These are phyloP conservation scores for Plasmodium blacklocki DNA, from an alignment of 169 alveolate genomes.

Conservation along the genomic window DNA sequence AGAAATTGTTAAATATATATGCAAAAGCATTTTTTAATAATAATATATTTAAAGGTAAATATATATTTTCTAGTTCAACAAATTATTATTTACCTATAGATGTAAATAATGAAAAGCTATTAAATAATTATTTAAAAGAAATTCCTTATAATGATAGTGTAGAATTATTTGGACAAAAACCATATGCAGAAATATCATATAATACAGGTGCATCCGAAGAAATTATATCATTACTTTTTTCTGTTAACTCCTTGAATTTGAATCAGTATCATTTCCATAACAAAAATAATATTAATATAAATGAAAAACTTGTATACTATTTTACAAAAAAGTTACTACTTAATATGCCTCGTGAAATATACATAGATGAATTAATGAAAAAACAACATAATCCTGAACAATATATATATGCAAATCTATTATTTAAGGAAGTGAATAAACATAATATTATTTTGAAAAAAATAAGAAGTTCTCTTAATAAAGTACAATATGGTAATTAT, in stretches of 20 bases:
- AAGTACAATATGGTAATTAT: constrained; percentile 72
- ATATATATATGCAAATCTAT: constrained; percentile 48
- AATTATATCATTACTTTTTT: constrained; percentile 43
- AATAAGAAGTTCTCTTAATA: constrained; percentile 44
- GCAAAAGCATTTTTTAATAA: constrained; percentile 72
- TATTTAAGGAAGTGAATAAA: constrained; percentile 58
- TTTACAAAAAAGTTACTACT: constrained; percentile 43
- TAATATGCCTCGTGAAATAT: constrained; percentile 67
- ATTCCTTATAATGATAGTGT: constrained; percentile 70
- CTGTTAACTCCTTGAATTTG: constrained; percentile 32
- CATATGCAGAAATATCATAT: constrained; percentile 60
- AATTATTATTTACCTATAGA: constrained; percentile 66
- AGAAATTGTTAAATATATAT: constrained; percentile 63
- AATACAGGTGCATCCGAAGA: constrained; percentile 55
- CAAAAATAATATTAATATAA: constrained; percentile 15
- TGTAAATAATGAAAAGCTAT: constrained; percentile 38
- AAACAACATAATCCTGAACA: constrained; percentile 42
- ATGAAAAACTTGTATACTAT: constrained; percentile 61
- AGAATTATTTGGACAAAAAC: constrained; percentile 72
- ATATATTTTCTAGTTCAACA: constrained; percentile 50
- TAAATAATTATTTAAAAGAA: constrained; percentile 69
- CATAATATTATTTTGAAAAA: constrained; percentile 39
- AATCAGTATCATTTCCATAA: constrained; percentile 58
- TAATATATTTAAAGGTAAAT: constrained; percentile 76
- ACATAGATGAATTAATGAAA: constrained; percentile 48